Base-by-base conservation (phyloP, 2,329 filamentous ascomycete genomes). In the Aspergillus novofumigatus region DNA sequence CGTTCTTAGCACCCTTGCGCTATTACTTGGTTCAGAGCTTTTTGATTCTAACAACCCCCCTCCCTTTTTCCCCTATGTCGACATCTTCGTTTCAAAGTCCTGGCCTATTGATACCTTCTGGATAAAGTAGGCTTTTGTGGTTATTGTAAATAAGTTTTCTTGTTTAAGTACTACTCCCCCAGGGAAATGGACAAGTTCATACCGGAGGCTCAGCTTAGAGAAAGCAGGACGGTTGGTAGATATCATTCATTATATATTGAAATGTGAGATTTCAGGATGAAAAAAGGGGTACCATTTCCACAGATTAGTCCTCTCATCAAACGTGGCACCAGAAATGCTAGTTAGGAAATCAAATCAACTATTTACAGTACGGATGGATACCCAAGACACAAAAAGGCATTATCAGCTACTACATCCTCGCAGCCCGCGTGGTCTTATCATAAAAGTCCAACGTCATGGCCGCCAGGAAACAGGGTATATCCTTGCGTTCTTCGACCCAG, bases 401-500 rank as follows among this genome's bases (percentile, higher is more conserved):
- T 38, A 44, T 51, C 14, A 53, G 53, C n/a, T n/a, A n/a, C n/a
- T n/a, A 75, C 51, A 73, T 67, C 53, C 73, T 69, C 32, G 69
- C 68, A 45, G 75, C 76, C 49, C 75, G 67, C 26, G 76, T 77
- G 32, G 75, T 77, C 65, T 78, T 78, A 60, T 97, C 93, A 72
- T 90, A 96, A 77, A 97, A 96, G 76, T 97, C 92, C 69, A 97
- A 75, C 42, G 92, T 97, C 77, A 96, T 80, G 17, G 92, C 93
- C 35, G 92, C 92, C 62, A 97, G 75, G 72, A 97, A 96, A 55
- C 92, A 93, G 4, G 93, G 93, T 61, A 97, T 95, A 72, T 93
- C 93, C 49, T 92, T 92, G 78, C 92, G 86, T 67, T 94, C 92
- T 68, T 95, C 85, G 1, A 97, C 93, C 93, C 94, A 99, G 74